Conservation (phyloP, 306 rosid species). For the Dryas octopetala region DNA sequence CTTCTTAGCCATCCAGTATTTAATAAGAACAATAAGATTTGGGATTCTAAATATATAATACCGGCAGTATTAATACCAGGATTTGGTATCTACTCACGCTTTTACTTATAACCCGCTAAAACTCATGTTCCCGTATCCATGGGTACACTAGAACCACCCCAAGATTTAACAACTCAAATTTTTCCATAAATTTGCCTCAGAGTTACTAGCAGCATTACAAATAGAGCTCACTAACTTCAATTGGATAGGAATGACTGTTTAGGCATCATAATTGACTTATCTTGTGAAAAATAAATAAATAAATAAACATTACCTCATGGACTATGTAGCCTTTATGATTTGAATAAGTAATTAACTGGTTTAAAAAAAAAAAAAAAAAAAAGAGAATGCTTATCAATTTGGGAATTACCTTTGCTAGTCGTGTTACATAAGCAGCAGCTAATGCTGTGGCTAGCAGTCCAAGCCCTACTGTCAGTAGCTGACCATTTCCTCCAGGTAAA, state of each 20-base stretch:
- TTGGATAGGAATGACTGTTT: neutral
- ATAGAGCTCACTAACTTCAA: neutral
- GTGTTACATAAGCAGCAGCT: constrained; percentile 86
- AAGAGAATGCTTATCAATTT: neutral
- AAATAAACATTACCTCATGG: neutral
- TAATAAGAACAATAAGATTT: neutral
- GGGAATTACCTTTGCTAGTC: constrained; percentile 76
- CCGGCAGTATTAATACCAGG: no score
- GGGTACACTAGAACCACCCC: no score
- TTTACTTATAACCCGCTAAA: no score
- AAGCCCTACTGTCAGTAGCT: constrained; percentile 71
- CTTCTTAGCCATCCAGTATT: neutral
- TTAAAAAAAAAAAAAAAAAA: no score
- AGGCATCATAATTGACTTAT: neutral
- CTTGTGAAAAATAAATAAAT: neutral
- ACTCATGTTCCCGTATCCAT: no score
- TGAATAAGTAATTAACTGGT: neutral
- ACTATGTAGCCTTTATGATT: neutral
- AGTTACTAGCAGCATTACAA: neutral
- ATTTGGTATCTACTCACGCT: no score
- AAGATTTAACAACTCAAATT: no score
- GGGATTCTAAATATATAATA: no score
- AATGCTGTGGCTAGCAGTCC: constrained; percentile 81
- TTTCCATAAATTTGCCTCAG: neutral
- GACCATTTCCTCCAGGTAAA: constrained; percentile 71